phyloP scores from a whole-genome alignment of 345 rosid species.

The Kernera saxatilis region DNA sequence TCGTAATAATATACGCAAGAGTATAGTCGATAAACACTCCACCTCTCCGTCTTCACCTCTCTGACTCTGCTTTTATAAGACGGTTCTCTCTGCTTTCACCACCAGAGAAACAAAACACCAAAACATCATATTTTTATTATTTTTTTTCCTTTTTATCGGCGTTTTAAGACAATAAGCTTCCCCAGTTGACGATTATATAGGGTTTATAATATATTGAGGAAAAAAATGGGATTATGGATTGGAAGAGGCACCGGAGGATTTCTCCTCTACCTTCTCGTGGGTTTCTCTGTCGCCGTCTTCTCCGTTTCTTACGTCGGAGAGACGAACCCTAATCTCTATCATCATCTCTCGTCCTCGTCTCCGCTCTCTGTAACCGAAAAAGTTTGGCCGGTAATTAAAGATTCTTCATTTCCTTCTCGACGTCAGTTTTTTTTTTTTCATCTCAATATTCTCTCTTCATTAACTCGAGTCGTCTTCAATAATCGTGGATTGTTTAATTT shows the following conservation, averaged over 20 bases:
- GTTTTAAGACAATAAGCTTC: neutral
- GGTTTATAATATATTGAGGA: neutral
- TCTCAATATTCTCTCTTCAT: neutral
- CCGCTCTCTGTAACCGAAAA: constrained; percentile 22
- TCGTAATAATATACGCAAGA: neutral
- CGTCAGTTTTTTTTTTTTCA: neutral
- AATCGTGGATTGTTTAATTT: neutral
- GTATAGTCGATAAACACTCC: neutral
- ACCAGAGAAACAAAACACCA: neutral
- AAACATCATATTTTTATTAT: neutral
- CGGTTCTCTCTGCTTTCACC: constrained; percentile 21
- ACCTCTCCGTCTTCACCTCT: constrained; percentile 27
- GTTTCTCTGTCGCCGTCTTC: constrained; percentile 55
- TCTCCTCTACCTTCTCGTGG: constrained; percentile 50
- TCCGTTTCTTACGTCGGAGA: constrained; percentile 40
- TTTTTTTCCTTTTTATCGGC: neutral
- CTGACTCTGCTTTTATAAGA: constrained; percentile 23
- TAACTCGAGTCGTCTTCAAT: neutral
- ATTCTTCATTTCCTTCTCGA: neutral
- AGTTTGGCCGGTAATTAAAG: constrained; percentile 75
- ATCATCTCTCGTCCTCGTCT: constrained; percentile 12
- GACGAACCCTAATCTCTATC: neutral
- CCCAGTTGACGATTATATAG: neutral
- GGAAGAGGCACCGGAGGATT: constrained; percentile 43
- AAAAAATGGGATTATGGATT: constrained; percentile 3